Base-by-base conservation (phyloP, 306 rosid genomes). In the Rosa chinensis region DNA sequence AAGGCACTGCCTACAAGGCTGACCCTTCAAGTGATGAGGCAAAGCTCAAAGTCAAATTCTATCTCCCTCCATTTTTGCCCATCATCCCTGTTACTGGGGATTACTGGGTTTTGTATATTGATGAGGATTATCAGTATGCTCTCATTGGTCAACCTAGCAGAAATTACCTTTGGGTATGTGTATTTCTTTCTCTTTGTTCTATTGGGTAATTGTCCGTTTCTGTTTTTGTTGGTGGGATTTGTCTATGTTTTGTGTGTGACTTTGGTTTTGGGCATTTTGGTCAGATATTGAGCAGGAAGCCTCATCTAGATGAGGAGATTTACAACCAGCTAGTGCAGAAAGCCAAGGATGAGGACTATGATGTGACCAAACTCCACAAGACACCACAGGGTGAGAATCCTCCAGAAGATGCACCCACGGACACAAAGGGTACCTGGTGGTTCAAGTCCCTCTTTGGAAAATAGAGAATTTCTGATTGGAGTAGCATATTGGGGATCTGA, bases 391-490 rank as follows among this genome's bases (percentile, higher is more conserved):
- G 78, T 69, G 89, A 85, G n/a, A 37, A 88, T 85, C 98, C 96
- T 12, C 97, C 98, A 0, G 89, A 83, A 23, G 84, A 84, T 86
- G 87, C 85, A 6, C 92, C 92, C 7, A 42, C 74, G 70, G 97
- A 92, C 84, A 90, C 92, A 74, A 90, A 86, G 88, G 93, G 97
- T 73, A 21, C 87, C 47, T 92, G 97, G 97, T 92, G 96, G 96
- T 0, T 92, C 86, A 90, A 89, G 71, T 89, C 97, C 84, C 4
- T 92, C 48, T 1, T 89, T 0, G 93, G 96, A 81, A 88, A 81
- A 78, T 89, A 88, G 87, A 25, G 11, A 61, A 4, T 6, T 52
- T 52, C 3, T 7, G 11, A 39, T 14, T 6, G 45, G 43, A 63
- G 2, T 5, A 45, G 32, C 66, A 43, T 74, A 18, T 37, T 73